Base-by-base conservation (phyloP, 768 basidiomycete species). In the Rhizopogon roseolus region DNA sequence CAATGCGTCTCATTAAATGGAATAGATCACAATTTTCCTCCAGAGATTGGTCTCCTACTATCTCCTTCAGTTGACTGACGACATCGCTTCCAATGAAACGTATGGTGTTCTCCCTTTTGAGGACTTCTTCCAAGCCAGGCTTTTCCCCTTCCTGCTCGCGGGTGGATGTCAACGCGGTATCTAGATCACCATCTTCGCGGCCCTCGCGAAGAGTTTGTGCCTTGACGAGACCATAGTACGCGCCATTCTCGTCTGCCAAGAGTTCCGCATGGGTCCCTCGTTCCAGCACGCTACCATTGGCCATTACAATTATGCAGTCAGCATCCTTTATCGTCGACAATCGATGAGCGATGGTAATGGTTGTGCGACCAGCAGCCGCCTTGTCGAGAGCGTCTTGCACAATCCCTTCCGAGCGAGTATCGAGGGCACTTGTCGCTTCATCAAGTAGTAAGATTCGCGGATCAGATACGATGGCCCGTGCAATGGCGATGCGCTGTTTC, bases 361-460 rank as follows among this genome's bases (percentile, higher is more conserved):
- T 69, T 5, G 70, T 71, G 7, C 68, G 64, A 29, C 76, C 76
- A 32, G 61, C 61, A 5, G 75, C 66, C 5, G 78, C 78, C 62
- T 78, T 78, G 66, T 81, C 77, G 13, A 81, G 63, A 25, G 79
- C 80, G 56, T 79, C 72, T 61, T 81, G 80, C 1, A 81, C 80
- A 49, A 81, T 68, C 19, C 76, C 78, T 52, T 78, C 79, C 4
- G 74, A 76, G 52, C 75, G 72, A 1, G 78, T 77, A 59, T 81
- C 79, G 3, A 80, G 65, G 11, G 78, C 79, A 17, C 69, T 71
- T 0, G 79, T 80, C 1, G 73, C 76, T 56, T 80, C 79, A 53
- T 80, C 79, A 42, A 80, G 70, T 5, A 81, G 65, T 3, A 81
- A 62, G 37, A 81, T 76, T n/a, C 66, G 62, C 0, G 78, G 78